Evolutionary conservation across 2,329 filamentous ascomycete species (phyloP).

Genomic region (Aspergillus sp.): DNA sequence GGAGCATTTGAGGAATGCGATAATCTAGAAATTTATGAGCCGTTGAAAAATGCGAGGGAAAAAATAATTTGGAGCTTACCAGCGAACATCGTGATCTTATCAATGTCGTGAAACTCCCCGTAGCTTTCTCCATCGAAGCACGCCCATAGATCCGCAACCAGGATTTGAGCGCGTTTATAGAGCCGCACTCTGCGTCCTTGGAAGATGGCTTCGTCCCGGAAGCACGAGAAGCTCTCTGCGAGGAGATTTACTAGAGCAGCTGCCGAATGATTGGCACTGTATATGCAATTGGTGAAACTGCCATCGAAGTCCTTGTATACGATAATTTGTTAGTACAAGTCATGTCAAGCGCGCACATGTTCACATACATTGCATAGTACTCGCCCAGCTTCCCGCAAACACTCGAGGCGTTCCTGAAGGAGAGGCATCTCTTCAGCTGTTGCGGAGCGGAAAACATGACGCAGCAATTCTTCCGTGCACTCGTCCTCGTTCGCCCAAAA

Average conservation of each 20-base stretch:
- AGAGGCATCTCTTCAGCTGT: conserved; percentile 87
- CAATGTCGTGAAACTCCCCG: conserved; percentile 84
- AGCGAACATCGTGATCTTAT: conserved; percentile 97
- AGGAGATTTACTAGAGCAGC: conserved; percentile 83
- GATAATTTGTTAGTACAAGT: conserved; percentile 6
- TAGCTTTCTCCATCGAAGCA: conserved; percentile 81
- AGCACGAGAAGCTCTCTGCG: conserved; percentile 78
- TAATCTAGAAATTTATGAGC: conserved; percentile 62
- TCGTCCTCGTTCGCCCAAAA: conserved; percentile 80
- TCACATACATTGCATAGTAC: conserved; percentile 71
- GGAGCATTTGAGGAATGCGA: conserved; percentile 88
- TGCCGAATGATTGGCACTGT: conserved; percentile 74
- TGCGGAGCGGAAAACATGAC: conserved; percentile 78
- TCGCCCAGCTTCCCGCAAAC: conserved; percentile 77
- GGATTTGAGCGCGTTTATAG: conserved; percentile 91
- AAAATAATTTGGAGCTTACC: conserved; percentile 38
- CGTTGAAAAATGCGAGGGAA: background rate
- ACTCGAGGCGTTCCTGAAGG: conserved; percentile 72
- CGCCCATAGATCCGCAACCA: conserved; percentile 95
- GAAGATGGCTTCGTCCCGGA: conserved; percentile 77
- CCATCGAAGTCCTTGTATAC: conserved; percentile 70
- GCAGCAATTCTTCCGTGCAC: conserved; percentile 72
- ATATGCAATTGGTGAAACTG: conserved; percentile 71
- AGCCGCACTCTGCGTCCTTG: conserved; percentile 75
- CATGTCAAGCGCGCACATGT: background rate